Evolutionary conservation across 768 basidiomycete genomes (phyloP), one percentile per base, ranked within the genome.

Genomic region (Neoboletus subvelutipes): DNA sequence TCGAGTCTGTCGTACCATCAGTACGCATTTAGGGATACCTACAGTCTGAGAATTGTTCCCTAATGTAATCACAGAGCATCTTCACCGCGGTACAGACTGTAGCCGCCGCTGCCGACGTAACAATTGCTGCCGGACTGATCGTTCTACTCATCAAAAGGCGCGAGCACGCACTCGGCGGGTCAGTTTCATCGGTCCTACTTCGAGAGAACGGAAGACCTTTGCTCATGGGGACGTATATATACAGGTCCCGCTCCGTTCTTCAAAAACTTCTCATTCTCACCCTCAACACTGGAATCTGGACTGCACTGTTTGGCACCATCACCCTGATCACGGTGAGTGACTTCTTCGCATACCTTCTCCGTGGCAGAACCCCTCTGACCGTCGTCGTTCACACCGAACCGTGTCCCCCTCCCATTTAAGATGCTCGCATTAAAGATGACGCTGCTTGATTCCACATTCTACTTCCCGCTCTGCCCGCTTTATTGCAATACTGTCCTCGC

Each of bases 231-330:
- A 45, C n/a, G n/a, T n/a, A n/a, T n/a, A n/a, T n/a, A n/a, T n/a
- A n/a, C n/a, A n/a, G n/a, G n/a, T n/a, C n/a, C n/a, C n/a, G n/a
- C n/a, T n/a, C n/a, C n/a, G n/a, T 55, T n/a, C 42, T 62, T 11
- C 54, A 55, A 33, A 60, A 45, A 22, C 50, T 62, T n/a, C 24
- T 53, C 28, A 20, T 63, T 45, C 40, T 52, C 52, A 55, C 62
- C 13, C 20, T 59, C 41, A 58, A 57, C 40, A 62, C 53, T 29
- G 56, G 54, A 5, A 33, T 52, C n/a, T 62, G 62, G 60, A 63
- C 57, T 15, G 51, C 56, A 13, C 7, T 62, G n/a, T 62, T 54
- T 26, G 51, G 45, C 18, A 29, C 52, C 1, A 5, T 46, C 5
- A 46, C 40, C 34, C 34, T 62, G 2, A 34, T 58, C 8, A 0